These are phyloP conservation scores for Quercus phellos DNA, from an alignment of 331 rosid genomes.

Conservation along the genomic window DNA sequence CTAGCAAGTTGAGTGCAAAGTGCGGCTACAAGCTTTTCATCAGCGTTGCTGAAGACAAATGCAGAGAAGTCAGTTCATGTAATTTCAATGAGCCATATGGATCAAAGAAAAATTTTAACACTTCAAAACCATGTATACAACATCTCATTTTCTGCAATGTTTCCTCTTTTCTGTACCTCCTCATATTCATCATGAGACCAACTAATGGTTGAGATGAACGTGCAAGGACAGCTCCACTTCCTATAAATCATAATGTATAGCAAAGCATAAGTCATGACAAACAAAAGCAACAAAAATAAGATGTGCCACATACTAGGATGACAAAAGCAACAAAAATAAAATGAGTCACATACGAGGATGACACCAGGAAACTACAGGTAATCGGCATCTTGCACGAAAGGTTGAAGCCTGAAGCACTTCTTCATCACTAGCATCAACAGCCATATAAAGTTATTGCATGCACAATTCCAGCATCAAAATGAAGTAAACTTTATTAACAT, in stretches of 20 bases:
- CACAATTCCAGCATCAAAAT: constrained; percentile 9
- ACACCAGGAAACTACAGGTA: constrained; percentile 97
- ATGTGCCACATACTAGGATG: constrained; percentile 55
- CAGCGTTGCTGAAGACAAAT: constrained; percentile 61
- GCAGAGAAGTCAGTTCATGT: neutral
- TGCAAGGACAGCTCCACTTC: constrained; percentile 96
- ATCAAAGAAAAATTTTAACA: neutral
- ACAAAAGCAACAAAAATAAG: neutral
- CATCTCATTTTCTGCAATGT: neutral
- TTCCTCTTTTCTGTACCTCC: constrained; percentile 57
- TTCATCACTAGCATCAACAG: constrained; percentile 66
- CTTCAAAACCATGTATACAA: neutral
- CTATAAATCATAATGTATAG: constrained; percentile 35
- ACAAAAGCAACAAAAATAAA: constrained; percentile 23
- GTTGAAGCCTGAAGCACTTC: constrained; percentile 78
- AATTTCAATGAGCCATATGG: neutral
- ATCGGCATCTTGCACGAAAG: constrained; percentile 84
- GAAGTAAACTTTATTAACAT: constrained; percentile 18
- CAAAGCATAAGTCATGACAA: constrained; percentile 15
- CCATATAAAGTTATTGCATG: constrained; percentile 12
- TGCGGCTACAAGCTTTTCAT: constrained; percentile 93
- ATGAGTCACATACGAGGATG: constrained; percentile 55
- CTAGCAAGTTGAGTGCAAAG: constrained; percentile 57
- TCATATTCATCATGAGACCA: constrained; percentile 95
- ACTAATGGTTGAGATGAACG: constrained; percentile 98